A percentile compares a stretch with the other conserved stretches of the same genome.
Evolutionary conservation across 495 filamentous ascomycete genomes (phyloP).

Genomic region (Aspergillus sclerotioniger): DNA sequence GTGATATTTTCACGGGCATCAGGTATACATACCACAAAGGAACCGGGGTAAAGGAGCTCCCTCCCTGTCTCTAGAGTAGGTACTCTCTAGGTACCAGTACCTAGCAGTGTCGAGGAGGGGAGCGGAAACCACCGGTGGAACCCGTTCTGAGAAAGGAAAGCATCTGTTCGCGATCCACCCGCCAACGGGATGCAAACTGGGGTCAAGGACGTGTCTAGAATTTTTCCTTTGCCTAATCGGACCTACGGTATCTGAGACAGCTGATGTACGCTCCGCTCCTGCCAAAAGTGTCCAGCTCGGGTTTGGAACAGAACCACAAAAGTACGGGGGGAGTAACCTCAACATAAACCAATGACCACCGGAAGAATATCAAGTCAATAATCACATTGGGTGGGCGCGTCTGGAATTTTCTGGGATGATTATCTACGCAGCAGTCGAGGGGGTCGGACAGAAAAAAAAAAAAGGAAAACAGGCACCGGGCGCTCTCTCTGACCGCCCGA

Average conservation of each 20-base stretch:
- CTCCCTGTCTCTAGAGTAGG: no score
- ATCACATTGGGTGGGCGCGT: no score
- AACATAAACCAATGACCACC: no score
- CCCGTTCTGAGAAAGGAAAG: neutral
- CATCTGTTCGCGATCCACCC: slow-evolving; percentile 3
- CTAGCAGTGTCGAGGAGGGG: neutral
- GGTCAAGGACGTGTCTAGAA: slow-evolving; percentile 17
- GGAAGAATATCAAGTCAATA: no score
- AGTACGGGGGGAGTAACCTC: no score
- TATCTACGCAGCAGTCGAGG: neutral
- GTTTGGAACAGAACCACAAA: neutral
- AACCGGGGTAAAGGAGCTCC: no score
- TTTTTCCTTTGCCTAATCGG: slow-evolving; percentile 12
- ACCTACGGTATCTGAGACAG: slow-evolving; percentile 16
- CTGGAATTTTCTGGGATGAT: no score
- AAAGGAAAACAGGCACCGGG: neutral
- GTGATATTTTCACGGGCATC: no score
- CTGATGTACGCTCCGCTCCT: slow-evolving; percentile 10
- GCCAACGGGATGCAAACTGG: slow-evolving; percentile 1
- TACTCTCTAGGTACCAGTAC: no score
- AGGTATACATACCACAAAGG: no score
- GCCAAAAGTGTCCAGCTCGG: neutral
- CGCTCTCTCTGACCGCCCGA: slow-evolving; percentile 3
- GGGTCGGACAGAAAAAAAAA: neutral
- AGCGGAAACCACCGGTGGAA: neutral